Evolutionary conservation across 1,139 yeast species (phyloP).

Genomic region (Yamadazyma atlantica): DNA sequence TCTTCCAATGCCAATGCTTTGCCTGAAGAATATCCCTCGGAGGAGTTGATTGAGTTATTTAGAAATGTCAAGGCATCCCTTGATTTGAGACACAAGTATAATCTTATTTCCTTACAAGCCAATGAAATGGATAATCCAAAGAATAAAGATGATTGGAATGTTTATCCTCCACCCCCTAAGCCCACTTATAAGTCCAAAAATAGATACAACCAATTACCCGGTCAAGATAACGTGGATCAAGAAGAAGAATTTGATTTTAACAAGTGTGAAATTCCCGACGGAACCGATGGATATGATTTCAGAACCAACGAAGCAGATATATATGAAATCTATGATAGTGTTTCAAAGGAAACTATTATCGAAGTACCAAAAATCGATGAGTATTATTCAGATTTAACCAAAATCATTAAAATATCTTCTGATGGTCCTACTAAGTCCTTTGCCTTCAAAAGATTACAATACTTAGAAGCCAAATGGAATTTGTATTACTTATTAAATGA

Average conservation of each 20-base stretch:
- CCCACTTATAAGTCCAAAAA: conserved; percentile 81
- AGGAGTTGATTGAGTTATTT: conserved; percentile 70
- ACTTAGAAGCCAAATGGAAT: conserved; percentile 96
- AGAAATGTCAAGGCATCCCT: conserved; percentile 70
- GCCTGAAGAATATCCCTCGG: conserved; percentile 66
- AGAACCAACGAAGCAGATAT: conserved; percentile 62
- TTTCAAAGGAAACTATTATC: conserved; percentile 36
- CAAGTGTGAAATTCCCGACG: conserved; percentile 66
- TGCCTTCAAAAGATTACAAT: conserved; percentile 90
- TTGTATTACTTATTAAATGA: conserved; percentile 84
- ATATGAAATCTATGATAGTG: conserved; percentile 56
- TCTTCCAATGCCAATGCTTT: conserved; percentile 47
- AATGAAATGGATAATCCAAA: conserved; percentile 79
- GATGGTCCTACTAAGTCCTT: conserved; percentile 98
- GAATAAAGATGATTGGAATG: conserved; percentile 65
- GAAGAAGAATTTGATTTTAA: conserved; percentile 58
- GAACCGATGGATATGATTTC: conserved; percentile 48
- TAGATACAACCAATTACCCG: conserved; percentile 53
- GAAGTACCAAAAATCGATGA: conserved; percentile 78
- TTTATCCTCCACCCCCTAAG: conserved; percentile 92
- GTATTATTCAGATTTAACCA: conserved; percentile 79
- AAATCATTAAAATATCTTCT: conserved; percentile 67
- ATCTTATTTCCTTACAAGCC: conserved; percentile 63
- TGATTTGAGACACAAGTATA: conserved; percentile 74
- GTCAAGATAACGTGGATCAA: conserved; percentile 24